Evolutionary conservation across 805 yeast species (phyloP), one percentile per base, ranked within the genome.

Genomic region (Saccharomycopsis microspora): DNA sequence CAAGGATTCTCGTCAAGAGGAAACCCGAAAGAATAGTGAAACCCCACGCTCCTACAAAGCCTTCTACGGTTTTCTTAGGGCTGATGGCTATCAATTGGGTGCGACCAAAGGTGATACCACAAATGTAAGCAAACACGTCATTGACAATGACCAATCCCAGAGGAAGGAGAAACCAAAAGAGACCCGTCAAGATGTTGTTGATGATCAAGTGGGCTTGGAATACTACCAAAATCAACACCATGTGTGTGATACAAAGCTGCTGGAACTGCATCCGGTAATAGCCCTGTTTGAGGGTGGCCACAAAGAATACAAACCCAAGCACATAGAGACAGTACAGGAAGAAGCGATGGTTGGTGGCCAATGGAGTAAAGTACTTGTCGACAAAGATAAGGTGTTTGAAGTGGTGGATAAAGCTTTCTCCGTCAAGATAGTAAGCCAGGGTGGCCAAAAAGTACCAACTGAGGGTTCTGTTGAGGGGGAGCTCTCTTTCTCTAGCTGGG

Each of bases 31-130:
- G 53, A 5, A 85, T 80, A 6, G 98, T 93, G 60, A 93, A 90
- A 43, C 87, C 65, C 98, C 98, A 93, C 11, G 97, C 98, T 45
- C 98, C 98, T 44, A 90, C 67, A 59, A 93, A 93, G 3, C 98
- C 98, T 68, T 93, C 98, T 36, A 90, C 88, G 3, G 98, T 93
- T 67, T 93, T 93, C 66, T 93, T 93, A 49, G 98, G 98, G 8
- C 96, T 86, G 54, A 93, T 87, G 45, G 84, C 87, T 57, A 93
- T 86, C 58, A 93, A 76, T 60, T 86, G 96, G 37, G 97, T 90
- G 54, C 74, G 78, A 47, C 98, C 98, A 67, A 93, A 87, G 1
- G 97, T 85, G 55, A 93, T 93, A 42, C 98, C 98, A 67, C 97
- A 93, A 43, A 93, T 70, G 62, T 93, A 93, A 30, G 98, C 98